Conservation (phyloP, 768 basidiomycete genomes). For the Lepiota venenata region DNA sequence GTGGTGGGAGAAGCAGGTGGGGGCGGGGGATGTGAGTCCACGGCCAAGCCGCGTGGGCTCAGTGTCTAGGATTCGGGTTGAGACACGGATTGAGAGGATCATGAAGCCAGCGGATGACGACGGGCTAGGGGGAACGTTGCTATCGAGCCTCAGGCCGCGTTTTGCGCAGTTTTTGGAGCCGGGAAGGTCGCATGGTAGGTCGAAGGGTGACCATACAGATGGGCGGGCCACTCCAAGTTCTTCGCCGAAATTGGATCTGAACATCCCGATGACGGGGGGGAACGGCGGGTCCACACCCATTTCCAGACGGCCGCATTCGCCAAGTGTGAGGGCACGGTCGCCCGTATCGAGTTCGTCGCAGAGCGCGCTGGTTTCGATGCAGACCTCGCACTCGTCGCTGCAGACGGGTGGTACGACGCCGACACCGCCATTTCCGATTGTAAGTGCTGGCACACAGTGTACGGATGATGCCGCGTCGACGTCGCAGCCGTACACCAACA, state of each 20-base stretch:
- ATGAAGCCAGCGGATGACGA: slow-evolving; percentile 21
- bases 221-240: slow-evolving; percentile 16
- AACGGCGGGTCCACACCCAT: slow-evolving; percentile 21
- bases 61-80: slow-evolving; percentile 18
- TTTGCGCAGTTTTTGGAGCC: slow-evolving; percentile 43
- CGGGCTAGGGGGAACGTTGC: neutral
- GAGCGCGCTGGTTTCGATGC: slow-evolving; percentile 8
- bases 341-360: slow-evolving; percentile 8
- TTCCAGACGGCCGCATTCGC: slow-evolving; percentile 10
- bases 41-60: slow-evolving; percentile 14
- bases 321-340: slow-evolving; percentile 6
- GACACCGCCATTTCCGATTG: slow-evolving; percentile 1
- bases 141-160: slow-evolving; percentile 28
- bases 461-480: neutral
- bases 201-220: slow-evolving; percentile 33
- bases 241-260: slow-evolving; percentile 29
- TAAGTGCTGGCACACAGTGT: neutral
- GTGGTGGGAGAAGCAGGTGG: slow-evolving; percentile 79
- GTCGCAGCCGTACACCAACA: neutral
- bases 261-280: slow-evolving; percentile 22
- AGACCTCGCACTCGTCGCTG: neutral
- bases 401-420: neutral
- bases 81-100: slow-evolving; percentile 18
- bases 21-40: slow-evolving; percentile 56
- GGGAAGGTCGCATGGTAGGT: slow-evolving; percentile 32